Conservation (phyloP, 805 yeast species). For the Grigorovia humatica region DNA sequence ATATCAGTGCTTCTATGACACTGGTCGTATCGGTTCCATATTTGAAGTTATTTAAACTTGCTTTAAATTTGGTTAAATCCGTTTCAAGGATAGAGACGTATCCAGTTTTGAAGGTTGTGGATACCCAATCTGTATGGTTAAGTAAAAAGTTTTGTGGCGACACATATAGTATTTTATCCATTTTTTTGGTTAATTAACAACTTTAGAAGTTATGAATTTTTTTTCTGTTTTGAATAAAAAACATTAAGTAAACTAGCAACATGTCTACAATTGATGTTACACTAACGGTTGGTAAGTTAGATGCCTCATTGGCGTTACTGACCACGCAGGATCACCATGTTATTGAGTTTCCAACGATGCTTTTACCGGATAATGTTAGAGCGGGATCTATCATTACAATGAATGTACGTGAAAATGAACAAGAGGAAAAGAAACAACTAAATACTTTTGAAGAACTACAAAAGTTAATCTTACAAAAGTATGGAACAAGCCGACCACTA, state of each 20-base stretch:
- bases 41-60: not conserved
- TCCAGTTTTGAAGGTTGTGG: not conserved
- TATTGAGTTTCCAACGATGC: constrained; percentile 92
- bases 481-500: constrained; percentile 64
- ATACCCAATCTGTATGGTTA: not conserved
- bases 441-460: constrained; percentile 55
- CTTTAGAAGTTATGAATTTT: not conserved
- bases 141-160: not conserved
- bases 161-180: not conserved
- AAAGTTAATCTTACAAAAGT: constrained; percentile 57
- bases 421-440: constrained; percentile 52
- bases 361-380: constrained; percentile 78
- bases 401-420: constrained; percentile 66
- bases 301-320: constrained; percentile 85
- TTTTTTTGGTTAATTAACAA: no score
- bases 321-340: constrained; percentile 87
- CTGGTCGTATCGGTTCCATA: not conserved
- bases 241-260: not conserved
- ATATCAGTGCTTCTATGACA: not conserved
- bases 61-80: not conserved
- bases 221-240: not conserved
- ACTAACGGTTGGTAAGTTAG: constrained; percentile 89
- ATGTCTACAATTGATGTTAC: constrained; percentile 61
- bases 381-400: constrained; percentile 90
- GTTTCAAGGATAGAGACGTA: not conserved